A percentile compares a stretch with the other conserved stretches of the same genome.
Evolutionary conservation across 371 early-diverging fungal species (phyloP).

Genomic region (Ordospora pajunii): DNA sequence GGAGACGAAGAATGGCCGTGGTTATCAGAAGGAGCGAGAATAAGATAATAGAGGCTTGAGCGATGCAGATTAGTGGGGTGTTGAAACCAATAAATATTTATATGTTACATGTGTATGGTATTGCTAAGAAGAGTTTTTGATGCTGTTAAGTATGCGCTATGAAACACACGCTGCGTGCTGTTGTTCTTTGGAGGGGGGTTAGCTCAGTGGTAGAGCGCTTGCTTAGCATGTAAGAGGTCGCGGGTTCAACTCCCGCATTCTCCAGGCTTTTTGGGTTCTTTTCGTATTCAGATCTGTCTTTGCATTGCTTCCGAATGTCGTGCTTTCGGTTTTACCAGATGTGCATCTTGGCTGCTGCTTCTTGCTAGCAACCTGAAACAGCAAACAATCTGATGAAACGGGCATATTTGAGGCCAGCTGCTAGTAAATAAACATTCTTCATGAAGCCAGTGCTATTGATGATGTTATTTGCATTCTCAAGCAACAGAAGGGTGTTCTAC

Average conservation of each 20-base stretch:
- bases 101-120: too few relatives aligned
- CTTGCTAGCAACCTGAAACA: background rate
- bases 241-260: constrained; percentile 63
- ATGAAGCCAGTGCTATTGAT: background rate
- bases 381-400: too few relatives aligned
- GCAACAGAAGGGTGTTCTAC: constrained; percentile 10
- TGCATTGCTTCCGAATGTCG: too few relatives aligned
- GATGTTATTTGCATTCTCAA: background rate
- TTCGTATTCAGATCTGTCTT: too few relatives aligned
- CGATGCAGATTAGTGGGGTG: too few relatives aligned
- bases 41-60: constrained; percentile 5
- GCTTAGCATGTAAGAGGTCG: constrained; percentile 63
- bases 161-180: too few relatives aligned
- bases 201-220: constrained; percentile 63
- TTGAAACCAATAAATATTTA: too few relatives aligned
- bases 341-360: background rate
- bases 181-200: constrained; percentile 22
- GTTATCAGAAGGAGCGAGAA: background rate
- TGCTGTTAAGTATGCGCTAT: too few relatives aligned
- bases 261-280: constrained; percentile 2
- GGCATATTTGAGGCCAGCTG: too few relatives aligned
- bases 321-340: too few relatives aligned
- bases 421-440: background rate
- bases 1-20: background rate
- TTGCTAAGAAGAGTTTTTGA: too few relatives aligned